A percentile compares a stretch with the other conserved stretches of the same genome.
phyloP scores from a whole-genome alignment of 106 monocot genomes.

The Dioscorea dumetorum region DNA sequence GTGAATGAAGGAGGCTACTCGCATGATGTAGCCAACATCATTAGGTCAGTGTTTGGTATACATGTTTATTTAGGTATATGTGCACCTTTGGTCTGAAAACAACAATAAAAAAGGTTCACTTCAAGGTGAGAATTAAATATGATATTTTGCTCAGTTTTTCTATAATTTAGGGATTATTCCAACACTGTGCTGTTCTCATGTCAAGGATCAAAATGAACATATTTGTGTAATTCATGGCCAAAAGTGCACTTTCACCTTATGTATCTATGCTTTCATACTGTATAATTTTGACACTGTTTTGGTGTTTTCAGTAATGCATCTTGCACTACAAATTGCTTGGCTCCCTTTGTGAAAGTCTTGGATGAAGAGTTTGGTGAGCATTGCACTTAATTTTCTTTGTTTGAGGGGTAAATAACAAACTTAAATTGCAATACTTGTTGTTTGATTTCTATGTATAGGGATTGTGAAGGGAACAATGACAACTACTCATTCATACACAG shows the following conservation, averaged over 20 bases:
- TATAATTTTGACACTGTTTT: not conserved
- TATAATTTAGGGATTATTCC: no score
- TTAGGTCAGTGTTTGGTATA: conserved; percentile 37
- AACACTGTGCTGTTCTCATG: no score
- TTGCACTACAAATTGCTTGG: conserved; percentile 96
- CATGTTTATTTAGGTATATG: no score
- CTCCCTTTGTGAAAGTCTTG: conserved; percentile 89
- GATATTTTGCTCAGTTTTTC: no score
- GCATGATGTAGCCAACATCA: conserved; percentile 65
- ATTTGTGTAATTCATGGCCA: no score
- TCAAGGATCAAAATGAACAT: no score
- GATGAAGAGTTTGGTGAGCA: conserved; percentile 83
- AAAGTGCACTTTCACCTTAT: not conserved
- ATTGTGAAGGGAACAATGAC: conserved; percentile 99
- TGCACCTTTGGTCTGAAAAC: no score
- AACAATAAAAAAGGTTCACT: no score
- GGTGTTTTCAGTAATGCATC: conserved; percentile 70
- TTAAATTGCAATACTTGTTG: no score
- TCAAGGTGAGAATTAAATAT: no score
- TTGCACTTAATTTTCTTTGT: not conserved
- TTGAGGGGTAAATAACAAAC: no score
- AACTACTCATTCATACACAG: conserved; percentile 98
- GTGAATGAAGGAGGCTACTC: conserved; percentile 89
- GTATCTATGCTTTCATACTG: not conserved
- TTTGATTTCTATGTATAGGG: conserved; percentile 29